Percentiles rank a stretch among this genome's conserved stretches.
phyloP scores from a whole-genome alignment of 257 asterid species.

The Paulownia fortunei region DNA sequence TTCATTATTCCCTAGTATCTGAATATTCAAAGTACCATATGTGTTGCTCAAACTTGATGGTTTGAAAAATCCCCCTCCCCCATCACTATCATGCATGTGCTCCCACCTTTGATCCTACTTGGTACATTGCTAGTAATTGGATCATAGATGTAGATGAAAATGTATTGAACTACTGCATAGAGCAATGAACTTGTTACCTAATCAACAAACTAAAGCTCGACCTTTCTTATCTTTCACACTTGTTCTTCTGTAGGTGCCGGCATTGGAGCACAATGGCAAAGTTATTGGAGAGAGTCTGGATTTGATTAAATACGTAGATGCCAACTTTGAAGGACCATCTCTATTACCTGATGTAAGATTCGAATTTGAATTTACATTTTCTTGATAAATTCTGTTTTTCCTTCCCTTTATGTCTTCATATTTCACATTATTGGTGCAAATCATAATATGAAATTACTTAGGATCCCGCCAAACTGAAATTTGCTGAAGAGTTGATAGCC shows the following conservation, averaged over 20 bases:
- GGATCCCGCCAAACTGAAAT: conserved; percentile 54
- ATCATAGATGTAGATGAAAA: background rate
- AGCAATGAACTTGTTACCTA: background rate
- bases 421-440: background rate
- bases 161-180: conserved; percentile 1
- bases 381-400: background rate
- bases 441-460: conserved; percentile 25
- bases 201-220: background rate
- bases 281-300: conserved; percentile 61
- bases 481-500: conserved; percentile 58
- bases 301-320: conserved; percentile 60
- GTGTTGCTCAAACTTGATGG: conserved; percentile 6
- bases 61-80: background rate
- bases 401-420: background rate
- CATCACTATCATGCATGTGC: background rate
- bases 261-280: conserved; percentile 65
- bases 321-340: conserved; percentile 57
- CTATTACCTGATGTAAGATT: conserved; percentile 57
- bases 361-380: background rate
- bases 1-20: background rate
- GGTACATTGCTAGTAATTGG: background rate
- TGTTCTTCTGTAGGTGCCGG: conserved; percentile 50
- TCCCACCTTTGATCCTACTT: background rate
- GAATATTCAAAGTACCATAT: background rate
- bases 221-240: conserved; percentile 1